Conservation (phyloP, 1,284 basidiomycete genomes). For the Boletus semigastroideus region DNA sequence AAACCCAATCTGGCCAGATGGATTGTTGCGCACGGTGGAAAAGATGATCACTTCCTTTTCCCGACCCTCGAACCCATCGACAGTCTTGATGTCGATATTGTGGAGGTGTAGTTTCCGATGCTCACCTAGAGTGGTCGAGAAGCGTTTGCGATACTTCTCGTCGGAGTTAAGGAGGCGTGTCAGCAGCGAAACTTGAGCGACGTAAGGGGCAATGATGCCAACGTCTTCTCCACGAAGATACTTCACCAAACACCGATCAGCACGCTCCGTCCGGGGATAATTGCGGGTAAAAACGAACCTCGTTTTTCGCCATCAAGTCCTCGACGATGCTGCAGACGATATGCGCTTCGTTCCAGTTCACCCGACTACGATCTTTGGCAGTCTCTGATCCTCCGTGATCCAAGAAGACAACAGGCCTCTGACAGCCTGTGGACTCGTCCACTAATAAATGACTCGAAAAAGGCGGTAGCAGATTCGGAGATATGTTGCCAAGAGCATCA, state of each 20-base stretch:
- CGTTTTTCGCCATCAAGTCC: slow-evolving; percentile 73
- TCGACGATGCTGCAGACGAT: slow-evolving; percentile 79
- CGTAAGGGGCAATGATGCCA: slow-evolving; percentile 87
- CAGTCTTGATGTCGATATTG: slow-evolving; percentile 81
- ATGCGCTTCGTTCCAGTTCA: slow-evolving; percentile 74
- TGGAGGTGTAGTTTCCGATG: slow-evolving; percentile 62
- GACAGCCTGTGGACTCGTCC: slow-evolving; percentile 33
- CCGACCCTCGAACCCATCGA: slow-evolving; percentile 92
- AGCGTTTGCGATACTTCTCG: slow-evolving; percentile 47
- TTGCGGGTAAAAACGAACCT: slow-evolving; percentile 43
- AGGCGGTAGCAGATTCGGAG: slow-evolving; percentile 56
- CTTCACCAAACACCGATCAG: slow-evolving; percentile 38
- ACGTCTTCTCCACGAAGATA: slow-evolving; percentile 70
- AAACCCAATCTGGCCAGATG: slow-evolving; percentile 77
- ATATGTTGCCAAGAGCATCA: slow-evolving; percentile 52
- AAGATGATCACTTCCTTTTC: slow-evolving; percentile 93
- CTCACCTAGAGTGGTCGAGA: slow-evolving; percentile 58
- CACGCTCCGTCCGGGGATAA: slow-evolving; percentile 1
- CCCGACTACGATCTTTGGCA: slow-evolving; percentile 62
- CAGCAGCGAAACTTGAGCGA: slow-evolving; percentile 75
- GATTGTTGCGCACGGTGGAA: slow-evolving; percentile 84
- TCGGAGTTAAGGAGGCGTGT: slow-evolving; percentile 62
- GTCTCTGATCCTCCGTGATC: slow-evolving; percentile 73
- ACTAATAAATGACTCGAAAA: slow-evolving; percentile 50
- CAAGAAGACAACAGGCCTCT: slow-evolving; percentile 71